Evolutionary conservation across 2,329 filamentous ascomycete species (phyloP).

Genomic region (Verticillium nubilum): DNA sequence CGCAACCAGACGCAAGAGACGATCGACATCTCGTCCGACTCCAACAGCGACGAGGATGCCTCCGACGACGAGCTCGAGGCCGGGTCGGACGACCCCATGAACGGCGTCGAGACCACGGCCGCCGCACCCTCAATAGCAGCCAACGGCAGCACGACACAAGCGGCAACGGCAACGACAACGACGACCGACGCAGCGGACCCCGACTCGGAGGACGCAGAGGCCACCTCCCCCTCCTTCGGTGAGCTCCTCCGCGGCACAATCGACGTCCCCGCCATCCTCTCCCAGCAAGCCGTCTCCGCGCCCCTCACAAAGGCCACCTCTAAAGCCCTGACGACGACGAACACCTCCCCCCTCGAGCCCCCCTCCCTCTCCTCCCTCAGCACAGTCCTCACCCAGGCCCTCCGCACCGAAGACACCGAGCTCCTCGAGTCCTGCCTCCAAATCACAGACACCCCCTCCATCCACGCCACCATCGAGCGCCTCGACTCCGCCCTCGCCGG

Average conservation of each 20-base stretch:
- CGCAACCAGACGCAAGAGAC: conserved; percentile 28
- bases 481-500: conserved; percentile 81
- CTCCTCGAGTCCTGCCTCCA: conserved; percentile 91
- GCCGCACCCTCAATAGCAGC: conserved; percentile 11
- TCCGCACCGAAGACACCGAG: conserved; percentile 84
- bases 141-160: conserved; percentile 1
- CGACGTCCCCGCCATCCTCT: conserved; percentile 63
- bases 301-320: conserved; percentile 14
- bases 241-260: conserved; percentile 76
- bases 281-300: conserved; percentile 22
- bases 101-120: conserved; percentile 8
- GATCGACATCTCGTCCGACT: conserved; percentile 55
- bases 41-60: conserved; percentile 39
- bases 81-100: conserved; percentile 17
- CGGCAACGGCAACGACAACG: conserved; percentile 19
- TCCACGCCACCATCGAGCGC: conserved; percentile 84
- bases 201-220: conserved; percentile 44
- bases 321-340: conserved; percentile 29
- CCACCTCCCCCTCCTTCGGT: conserved; percentile 65
- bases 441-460: conserved; percentile 67
- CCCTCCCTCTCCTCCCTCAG: conserved; percentile 77
- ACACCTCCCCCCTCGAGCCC: conserved; percentile 46
- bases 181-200: conserved; percentile 20
- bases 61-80: conserved; percentile 33
- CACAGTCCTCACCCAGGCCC: conserved; percentile 88